Base-by-base conservation (phyloP, 768 basidiomycete genomes). In the Terana coerulea region DNA sequence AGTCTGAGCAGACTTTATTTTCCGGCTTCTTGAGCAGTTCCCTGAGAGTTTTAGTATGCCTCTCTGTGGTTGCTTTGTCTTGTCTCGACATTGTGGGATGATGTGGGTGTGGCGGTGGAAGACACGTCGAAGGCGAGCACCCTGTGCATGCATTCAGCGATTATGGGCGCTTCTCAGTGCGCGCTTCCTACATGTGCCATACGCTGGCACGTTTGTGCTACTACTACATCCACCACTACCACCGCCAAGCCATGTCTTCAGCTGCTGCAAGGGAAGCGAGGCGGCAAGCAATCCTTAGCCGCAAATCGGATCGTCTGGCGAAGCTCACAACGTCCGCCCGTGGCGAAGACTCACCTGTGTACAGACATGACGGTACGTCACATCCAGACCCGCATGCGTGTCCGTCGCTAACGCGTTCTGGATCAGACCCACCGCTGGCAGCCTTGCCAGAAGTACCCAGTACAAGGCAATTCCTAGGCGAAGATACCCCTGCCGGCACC, bases 1-100 rank as follows among this genome's bases (percentile, higher is more conserved):
- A 99, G 64, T 99, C 95, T 1, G 91, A 92, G 58, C 95, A 99
- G 34, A 88, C 68, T 69, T 93, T 98, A 73, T 98, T 99, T 56
- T 95, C 92, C 15, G 89, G 86, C 40, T 74, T 75, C 66, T 91
- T 97, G 46, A 99, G 81, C 26, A 98, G 77, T 59, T 91, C 95
- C 40, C 93, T 77, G 11, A 99, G 80, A 5, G 80, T 86, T 50
- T 78, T 78, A 17, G 92, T 73, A 64, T 91, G 81, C 52, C 80
- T 73, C 53, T 95, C 94, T 3, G 87, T 89, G 0, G 87, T 93
- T 0, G 87, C 81, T 64, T 89, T 93, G 73, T 95, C 93, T 73
- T 88, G 86, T 51, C 70, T 71, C 36, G 75, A 74, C 57, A 61
- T 66, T 54, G 56, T 62, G 53, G 49, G 37, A 15, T 19, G 17